Evolutionary conservation across 805 yeast genomes (phyloP).

Genomic region (Tetrapisispora phaffii): DNA sequence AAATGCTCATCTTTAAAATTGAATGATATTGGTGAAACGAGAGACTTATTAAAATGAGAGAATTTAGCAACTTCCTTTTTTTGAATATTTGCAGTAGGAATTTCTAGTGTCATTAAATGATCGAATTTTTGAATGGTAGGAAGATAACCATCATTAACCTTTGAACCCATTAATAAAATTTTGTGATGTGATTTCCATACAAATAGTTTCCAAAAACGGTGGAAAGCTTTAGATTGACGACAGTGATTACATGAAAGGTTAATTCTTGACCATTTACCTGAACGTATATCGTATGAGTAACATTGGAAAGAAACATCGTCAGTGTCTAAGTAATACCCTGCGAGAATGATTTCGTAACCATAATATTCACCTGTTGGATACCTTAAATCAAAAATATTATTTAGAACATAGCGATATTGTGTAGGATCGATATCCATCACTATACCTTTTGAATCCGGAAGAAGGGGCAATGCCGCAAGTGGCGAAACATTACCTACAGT

Average conservation of each 20-base stretch:
- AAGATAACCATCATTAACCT: slow-evolving; percentile 16
- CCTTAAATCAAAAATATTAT: slow-evolving; percentile 32
- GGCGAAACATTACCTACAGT: slow-evolving; percentile 14
- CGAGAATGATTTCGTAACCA: slow-evolving; percentile 54
- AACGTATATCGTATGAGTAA: slow-evolving; percentile 25
- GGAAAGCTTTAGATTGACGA: slow-evolving; percentile 45
- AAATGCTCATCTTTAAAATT: neutral
- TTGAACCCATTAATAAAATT: slow-evolving; percentile 48
- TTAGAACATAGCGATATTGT: slow-evolving; percentile 11
- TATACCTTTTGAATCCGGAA: slow-evolving; percentile 26
- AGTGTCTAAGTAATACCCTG: slow-evolving; percentile 47
- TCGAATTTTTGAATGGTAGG: slow-evolving; percentile 37
- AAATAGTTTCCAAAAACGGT: slow-evolving; percentile 56
- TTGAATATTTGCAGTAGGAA: slow-evolving; percentile 44
- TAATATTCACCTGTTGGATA: slow-evolving; percentile 55
- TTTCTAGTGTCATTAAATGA: slow-evolving; percentile 39
- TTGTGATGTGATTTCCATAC: slow-evolving; percentile 75
- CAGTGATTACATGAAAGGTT: slow-evolving; percentile 45
- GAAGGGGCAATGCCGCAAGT: slow-evolving; percentile 27
- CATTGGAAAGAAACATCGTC: slow-evolving; percentile 19
- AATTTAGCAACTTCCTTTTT: slow-evolving; percentile 5
- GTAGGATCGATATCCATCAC: slow-evolving; percentile 18
- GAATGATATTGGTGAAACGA: neutral
- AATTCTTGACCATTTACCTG: slow-evolving; percentile 51
- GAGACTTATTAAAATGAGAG: neutral